Evolutionary conservation across 805 yeast species (phyloP), one percentile per base, ranked within the genome.

Genomic region (Suhomyces faveliae): DNA sequence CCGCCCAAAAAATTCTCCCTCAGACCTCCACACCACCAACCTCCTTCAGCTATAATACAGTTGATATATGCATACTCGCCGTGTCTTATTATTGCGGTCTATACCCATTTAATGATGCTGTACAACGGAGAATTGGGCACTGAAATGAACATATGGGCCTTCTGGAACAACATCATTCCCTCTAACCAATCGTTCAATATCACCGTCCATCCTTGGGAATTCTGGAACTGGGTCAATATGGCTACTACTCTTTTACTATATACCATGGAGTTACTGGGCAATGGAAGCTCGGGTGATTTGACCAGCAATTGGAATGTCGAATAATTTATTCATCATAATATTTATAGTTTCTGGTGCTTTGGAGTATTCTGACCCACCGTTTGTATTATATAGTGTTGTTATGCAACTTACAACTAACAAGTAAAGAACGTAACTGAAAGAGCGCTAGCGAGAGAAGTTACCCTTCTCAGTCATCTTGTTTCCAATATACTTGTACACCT

Each of bases 221-320:
- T 94, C 63, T 92, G 99, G 98, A 89, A 91, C 59, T 92, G 98
- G 98, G 80, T 88, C 49, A 92, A 92, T 63, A 87, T 92, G 73
- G 83, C 85, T 55, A 78, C 85, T 45, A 87, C 96, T 9, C 70
- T 94, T 48, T 71, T 82, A n/a, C 73, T 94, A 22, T 92, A 92
- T 66, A 83, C 85, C 24, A 73, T 87, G 41, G 99, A 92, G 68
- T 72, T 92, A 50, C 66, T 83, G 55, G 74, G 76, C 13, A 66
- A 67, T 51, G 59, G 60, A 27, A 57, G 60, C 37, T 47, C 65
- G 15, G 61, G 61, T 21, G 64, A 65, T 21, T 60, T 73, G 52
- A 72, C 77, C 5, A 70, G 71, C 53, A 77, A 73, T 57, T 73
- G 77, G 77, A 63, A 68, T 50, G 62, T 71, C 23, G 73, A 71